Base-by-base conservation (phyloP, 2,329 filamentous ascomycete species). In the Stachybotrys chartarum region DNA sequence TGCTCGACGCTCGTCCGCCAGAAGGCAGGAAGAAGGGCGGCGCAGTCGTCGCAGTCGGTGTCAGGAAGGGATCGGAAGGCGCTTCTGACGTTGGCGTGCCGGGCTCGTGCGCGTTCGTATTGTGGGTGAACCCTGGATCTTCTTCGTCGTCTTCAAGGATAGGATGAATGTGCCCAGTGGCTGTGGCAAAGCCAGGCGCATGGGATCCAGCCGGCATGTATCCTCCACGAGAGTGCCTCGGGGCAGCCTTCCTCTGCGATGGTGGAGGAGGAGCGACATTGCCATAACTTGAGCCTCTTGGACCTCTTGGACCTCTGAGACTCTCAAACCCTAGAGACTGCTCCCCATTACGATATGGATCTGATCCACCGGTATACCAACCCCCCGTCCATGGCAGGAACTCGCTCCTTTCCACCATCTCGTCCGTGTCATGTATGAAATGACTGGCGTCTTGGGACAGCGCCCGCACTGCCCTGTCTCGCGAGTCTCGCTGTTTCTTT, bases 91-190 rank as follows among this genome's bases (percentile, higher is more conserved):
- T 73, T 17, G 66, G 70, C 54, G 69, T 75, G 45, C 45, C 18
- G 45, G 45, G 45, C 16, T 47, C 45, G 10, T 47, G 45, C 11
- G 62, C 64, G 54, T 68, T 57, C 47, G 60, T 59, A 35, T 63
- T 63, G 42, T 60, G 59, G 30, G 68, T 62, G 18, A 68, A 63
- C 1, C 68, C 66, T 7, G 30, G 50, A 30, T 76, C 78, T 35
- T 83, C 80, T 59, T 84, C 81, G 45, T 82, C 81, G 8, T 79
- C 80, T 59, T 84, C 81, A 59, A 81, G 76, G 57, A 84, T 84
- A 1, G 81, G 81, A 58, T 83, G 79, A 58, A 84, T 84, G 3
- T 68, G 70, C 5, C 75, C 75, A 0, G 74, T 65, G 2, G 61
- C 54, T 58, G 63, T 61, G 14, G 59, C 59, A n/a, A 70, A 64